Percentiles rank a stretch among this genome's conserved stretches.
Evolutionary conservation across 306 rosid genomes (phyloP).

Genomic region (Trifolium dubium): DNA sequence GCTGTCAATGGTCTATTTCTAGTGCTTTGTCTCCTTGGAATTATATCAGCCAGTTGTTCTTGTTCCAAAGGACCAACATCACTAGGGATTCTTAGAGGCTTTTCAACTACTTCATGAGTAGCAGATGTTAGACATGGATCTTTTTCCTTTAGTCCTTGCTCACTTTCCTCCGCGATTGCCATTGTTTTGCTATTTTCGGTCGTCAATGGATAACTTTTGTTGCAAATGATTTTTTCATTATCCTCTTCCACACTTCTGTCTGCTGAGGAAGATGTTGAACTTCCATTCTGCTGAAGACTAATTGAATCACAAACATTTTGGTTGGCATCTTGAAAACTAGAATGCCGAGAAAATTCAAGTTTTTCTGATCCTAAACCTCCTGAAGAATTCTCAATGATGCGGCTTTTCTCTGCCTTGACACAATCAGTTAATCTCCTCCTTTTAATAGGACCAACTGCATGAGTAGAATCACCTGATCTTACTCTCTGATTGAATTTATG

Average conservation of each 20-base stretch:
- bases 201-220: constrained; percentile 1
- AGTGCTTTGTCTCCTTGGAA: constrained; percentile 74
- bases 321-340: constrained; percentile 45
- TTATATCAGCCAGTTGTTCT: constrained; percentile 25
- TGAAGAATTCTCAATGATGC: neutral
- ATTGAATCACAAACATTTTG: constrained; percentile 18
- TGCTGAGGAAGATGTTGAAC: neutral
- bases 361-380: constrained; percentile 39
- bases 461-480: constrained; percentile 49
- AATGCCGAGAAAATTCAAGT: constrained; percentile 33
- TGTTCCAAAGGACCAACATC: constrained; percentile 11
- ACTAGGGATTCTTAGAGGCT: constrained; percentile 23
- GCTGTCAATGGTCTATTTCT: constrained; percentile 55
- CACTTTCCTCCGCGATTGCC: constrained; percentile 38
- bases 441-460: constrained; percentile 55
- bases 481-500: constrained; percentile 39
- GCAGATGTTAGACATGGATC: constrained; percentile 10
- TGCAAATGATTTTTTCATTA: neutral
- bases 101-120: constrained; percentile 44
- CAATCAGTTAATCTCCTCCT: constrained; percentile 51
- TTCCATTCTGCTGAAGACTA: neutral
- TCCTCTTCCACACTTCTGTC: neutral
- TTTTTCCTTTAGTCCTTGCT: constrained; percentile 29
- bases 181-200: constrained; percentile 37
- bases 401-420: neutral